These are phyloP conservation scores for Spergularia bocconei DNA, from an alignment of 148 eudicot genomes.

Conservation along the genomic window DNA sequence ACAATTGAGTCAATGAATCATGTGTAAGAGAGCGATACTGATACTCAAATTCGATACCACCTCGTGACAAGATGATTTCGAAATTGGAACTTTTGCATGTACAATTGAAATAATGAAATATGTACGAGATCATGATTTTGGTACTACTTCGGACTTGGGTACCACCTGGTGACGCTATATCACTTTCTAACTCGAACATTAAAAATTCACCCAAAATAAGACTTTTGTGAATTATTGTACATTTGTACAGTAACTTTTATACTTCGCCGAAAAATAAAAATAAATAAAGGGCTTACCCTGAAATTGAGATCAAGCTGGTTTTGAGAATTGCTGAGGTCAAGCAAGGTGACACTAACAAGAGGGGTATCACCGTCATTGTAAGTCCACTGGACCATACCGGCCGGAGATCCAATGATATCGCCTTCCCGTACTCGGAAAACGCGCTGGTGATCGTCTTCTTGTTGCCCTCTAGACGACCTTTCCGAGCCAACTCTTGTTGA, in stretches of 20 bases:
- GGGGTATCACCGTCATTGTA: constrained; percentile 47
- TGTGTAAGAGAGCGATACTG: neutral
- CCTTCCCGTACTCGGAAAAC: constrained; percentile 41
- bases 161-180: too few species aligned
- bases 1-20: neutral
- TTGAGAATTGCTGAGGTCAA: constrained; percentile 35
- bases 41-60: too few species aligned
- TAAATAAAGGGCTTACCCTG: constrained; percentile 31
- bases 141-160: too few species aligned
- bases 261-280: neutral
- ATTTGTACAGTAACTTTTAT: too few species aligned
- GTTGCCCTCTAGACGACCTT: neutral
- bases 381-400: constrained; percentile 48
- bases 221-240: too few species aligned
- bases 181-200: too few species aligned
- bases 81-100: too few species aligned
- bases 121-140: too few species aligned
- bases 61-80: too few species aligned
- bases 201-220: too few species aligned
- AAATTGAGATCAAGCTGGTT: constrained; percentile 54
- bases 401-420: constrained; percentile 45
- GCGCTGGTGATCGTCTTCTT: constrained; percentile 43
- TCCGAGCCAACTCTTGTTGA: constrained; percentile 2
- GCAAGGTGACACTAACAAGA: constrained; percentile 34
- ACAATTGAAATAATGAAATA: too few species aligned